These are phyloP conservation scores for Talaromyces wortmannii DNA, from an alignment of 495 filamentous ascomycete genomes.

Conservation along the genomic window DNA sequence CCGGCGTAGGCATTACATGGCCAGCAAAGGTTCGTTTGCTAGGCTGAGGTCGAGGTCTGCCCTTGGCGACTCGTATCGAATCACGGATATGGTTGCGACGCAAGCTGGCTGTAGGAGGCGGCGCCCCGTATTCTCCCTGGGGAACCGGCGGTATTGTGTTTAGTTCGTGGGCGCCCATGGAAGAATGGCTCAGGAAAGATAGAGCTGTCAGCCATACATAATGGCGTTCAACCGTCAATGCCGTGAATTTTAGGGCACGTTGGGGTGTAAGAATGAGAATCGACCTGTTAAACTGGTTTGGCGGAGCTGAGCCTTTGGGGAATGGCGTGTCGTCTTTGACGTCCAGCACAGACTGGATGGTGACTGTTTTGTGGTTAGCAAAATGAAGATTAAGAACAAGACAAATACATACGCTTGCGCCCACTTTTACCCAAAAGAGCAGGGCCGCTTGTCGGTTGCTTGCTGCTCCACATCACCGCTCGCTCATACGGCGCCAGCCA, in stretches of 20 bases:
- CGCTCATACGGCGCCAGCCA: slow-evolving; percentile 97
- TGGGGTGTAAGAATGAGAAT: slow-evolving; percentile 93
- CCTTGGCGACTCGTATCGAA: slow-evolving; percentile 84
- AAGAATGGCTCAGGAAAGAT: slow-evolving; percentile 86
- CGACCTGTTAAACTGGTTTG: slow-evolving; percentile 76
- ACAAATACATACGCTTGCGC: slow-evolving; percentile 73
- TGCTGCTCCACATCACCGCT: slow-evolving; percentile 96
- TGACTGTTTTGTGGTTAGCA: slow-evolving; percentile 47
- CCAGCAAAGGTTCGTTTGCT: slow-evolving; percentile 34
- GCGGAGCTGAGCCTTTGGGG: slow-evolving; percentile 57
- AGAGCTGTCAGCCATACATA: slow-evolving; percentile 93
- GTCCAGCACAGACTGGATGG: slow-evolving; percentile 92
- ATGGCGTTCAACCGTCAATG: slow-evolving; percentile 73
- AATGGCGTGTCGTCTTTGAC: slow-evolving; percentile 90
- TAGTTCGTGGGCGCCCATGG: slow-evolving; percentile 64
- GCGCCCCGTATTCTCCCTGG: slow-evolving; percentile 33
- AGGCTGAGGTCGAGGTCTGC: slow-evolving; percentile 51
- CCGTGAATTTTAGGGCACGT: slow-evolving; percentile 93
- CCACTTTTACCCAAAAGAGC: slow-evolving; percentile 93
- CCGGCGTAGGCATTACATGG: slow-evolving; percentile 23
- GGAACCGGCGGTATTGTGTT: slow-evolving; percentile 49
- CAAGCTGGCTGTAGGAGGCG: slow-evolving; percentile 33
- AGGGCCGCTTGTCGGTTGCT: slow-evolving; percentile 82
- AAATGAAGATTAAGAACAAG: not conserved
- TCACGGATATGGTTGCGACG: slow-evolving; percentile 71